These are phyloP conservation scores for Phaseolus coccineus DNA, from an alignment of 331 rosid species.

Conservation along the genomic window DNA sequence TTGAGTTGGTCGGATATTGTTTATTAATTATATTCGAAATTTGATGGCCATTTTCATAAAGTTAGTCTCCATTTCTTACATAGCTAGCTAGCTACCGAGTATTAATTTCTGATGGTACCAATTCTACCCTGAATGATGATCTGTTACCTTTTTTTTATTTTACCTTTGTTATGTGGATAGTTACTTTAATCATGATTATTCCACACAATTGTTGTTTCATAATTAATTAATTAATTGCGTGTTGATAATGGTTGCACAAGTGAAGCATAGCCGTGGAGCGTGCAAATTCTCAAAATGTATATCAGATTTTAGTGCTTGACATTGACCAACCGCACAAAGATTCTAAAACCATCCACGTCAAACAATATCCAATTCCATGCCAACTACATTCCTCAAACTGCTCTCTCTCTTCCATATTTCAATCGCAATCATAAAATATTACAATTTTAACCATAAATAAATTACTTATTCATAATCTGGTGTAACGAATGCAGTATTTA, in stretches of 20 bases:
- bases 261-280: conserved; percentile 19
- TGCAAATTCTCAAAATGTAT: conserved; percentile 1
- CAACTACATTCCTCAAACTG: not conserved
- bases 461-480: not conserved
- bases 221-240: not conserved
- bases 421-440: not conserved
- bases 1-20: too few relatives aligned
- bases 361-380: not conserved
- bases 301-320: not conserved
- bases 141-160: not conserved
- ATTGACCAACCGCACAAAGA: conserved; percentile 1
- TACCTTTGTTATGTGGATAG: not conserved
- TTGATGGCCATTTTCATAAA: too few relatives aligned
- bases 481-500: too few relatives aligned
- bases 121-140: not conserved
- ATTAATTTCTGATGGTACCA: too few relatives aligned
- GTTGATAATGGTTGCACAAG: not conserved
- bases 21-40: too few relatives aligned
- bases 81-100: too few relatives aligned
- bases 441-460: not conserved
- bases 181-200: conserved; percentile 12
- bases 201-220: conserved; percentile 4
- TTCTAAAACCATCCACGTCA: conserved; percentile 10
- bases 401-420: not conserved
- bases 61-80: not conserved